Evolutionary conservation across 2,329 filamentous ascomycete species (phyloP).

Genomic region (Nothophoma quercina): DNA sequence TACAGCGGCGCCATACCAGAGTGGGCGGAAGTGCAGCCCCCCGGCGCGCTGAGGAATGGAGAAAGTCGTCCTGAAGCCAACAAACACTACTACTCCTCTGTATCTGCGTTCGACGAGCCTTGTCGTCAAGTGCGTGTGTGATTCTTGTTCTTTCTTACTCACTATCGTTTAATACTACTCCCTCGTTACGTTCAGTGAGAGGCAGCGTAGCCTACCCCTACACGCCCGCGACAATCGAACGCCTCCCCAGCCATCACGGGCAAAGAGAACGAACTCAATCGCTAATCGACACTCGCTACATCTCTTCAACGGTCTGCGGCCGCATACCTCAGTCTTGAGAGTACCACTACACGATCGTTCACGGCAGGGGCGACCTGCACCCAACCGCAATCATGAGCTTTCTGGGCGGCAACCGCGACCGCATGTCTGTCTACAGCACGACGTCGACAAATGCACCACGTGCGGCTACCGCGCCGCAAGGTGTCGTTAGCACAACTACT

Average conservation of each 20-base stretch:
- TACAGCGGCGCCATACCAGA: conserved; percentile 22
- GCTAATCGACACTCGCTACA: conserved; percentile 31
- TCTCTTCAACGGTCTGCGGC: conserved; percentile 10
- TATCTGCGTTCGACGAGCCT: conserved; percentile 14
- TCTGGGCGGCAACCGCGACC: conserved; percentile 65
- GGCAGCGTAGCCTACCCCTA: conserved; percentile 5
- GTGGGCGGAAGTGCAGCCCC: conserved; percentile 16
- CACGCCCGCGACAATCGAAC: conserved; percentile 14
- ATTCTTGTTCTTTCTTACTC: conserved; percentile 33
- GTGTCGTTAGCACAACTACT: conserved; percentile 92
- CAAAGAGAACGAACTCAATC: conserved; percentile 17
- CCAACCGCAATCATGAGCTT: conserved; percentile 53
- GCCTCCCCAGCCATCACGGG: conserved; percentile 10
- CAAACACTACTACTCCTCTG: conserved; percentile 18
- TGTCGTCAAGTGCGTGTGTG: conserved; percentile 19
- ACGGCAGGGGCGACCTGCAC: conserved; percentile 35
- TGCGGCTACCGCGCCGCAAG: conserved; percentile 70
- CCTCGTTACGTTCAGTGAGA: conserved; percentile 26
- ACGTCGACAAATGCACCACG: conserved; percentile 65
- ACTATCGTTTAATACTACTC: conserved; percentile 38
- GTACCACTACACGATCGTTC: conserved; percentile 8
- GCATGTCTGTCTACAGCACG: conserved; percentile 68
- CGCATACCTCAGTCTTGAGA: conserved; percentile 6
- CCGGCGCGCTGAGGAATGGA: conserved; percentile 30
- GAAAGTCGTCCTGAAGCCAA: conserved; percentile 31